Percentiles rank a stretch among this genome's conserved stretches.
Conservation (phyloP, 345 rosid species). For the Murraya koenigii region DNA sequence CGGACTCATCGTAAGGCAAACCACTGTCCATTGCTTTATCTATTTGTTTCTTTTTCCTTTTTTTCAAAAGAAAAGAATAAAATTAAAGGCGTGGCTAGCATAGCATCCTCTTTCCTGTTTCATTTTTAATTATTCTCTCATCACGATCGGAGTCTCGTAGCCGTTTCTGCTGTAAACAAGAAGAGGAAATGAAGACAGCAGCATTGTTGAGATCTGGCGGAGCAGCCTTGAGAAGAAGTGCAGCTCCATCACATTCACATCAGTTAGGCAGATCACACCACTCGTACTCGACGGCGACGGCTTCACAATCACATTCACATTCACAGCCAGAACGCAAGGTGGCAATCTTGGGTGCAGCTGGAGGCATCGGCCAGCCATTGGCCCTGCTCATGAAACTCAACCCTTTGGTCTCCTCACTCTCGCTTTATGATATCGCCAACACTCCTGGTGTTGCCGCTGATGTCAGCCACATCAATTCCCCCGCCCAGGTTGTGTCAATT, state of each 20-base stretch:
- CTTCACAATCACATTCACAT: no score
- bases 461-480: slow-evolving; percentile 39
- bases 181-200: slow-evolving; percentile 8
- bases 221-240: slow-evolving; percentile 15
- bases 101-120: no score
- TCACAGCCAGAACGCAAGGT: slow-evolving; percentile 31
- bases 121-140: no score
- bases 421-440: slow-evolving; percentile 35
- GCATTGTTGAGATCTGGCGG: slow-evolving; percentile 24
- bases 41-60: no score
- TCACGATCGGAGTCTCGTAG: neutral
- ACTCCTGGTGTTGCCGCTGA: slow-evolving; percentile 45
- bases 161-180: no score
- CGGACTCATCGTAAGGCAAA: neutral
- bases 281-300: slow-evolving; percentile 16
- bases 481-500: slow-evolving; percentile 15
- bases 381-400: slow-evolving; percentile 37
- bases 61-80: no score
- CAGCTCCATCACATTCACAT: neutral
- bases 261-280: slow-evolving; percentile 4
- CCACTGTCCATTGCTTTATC: neutral
- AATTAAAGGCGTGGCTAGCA: no score
- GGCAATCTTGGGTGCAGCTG: slow-evolving; percentile 35
- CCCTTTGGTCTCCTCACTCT: slow-evolving; percentile 35
- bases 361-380: slow-evolving; percentile 42